Evolutionary conservation across 169 alveolate genomes (phyloP), one percentile per base, ranked within the genome.

Genomic region (Eimeria zaria): DNA sequence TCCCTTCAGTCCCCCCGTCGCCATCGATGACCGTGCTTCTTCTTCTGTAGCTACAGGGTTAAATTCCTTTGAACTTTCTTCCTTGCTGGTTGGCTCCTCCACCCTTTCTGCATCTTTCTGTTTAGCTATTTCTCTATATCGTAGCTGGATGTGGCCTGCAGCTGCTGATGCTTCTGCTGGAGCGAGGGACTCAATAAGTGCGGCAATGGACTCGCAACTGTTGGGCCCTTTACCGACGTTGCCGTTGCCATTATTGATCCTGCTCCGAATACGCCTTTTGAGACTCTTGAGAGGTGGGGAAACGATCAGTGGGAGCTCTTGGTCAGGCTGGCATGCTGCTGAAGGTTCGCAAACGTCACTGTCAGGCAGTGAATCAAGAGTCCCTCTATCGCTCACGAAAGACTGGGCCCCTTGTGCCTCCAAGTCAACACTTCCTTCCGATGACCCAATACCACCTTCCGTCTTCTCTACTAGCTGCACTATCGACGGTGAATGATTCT

Each of bases 321-420:
- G 33, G 5, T 27, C 62, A 33, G 39, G 53, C 39, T 85, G 80
- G 39, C 78, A 30, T 16, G 80, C 76, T 5, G 67, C 80, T 39
- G 78, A 58, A 16, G 80, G n/a, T 69, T 85, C 92, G 62, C 92
- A 85, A 44, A 24, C n/a, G 69, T 85, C 92, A 69, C 92, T 85
- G 16, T 85, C 92, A 20, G 92, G 92, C 39, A 85, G 41, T 7
- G 92, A 85, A 48, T 85, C 92, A 12, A 85, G 58, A 16, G 92
- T 85, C 18, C 92, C 74, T 48, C 46, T 85, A 36, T 60, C 92
- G 58, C 92, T 85, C 20, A 20, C 46, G 80, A 83, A 55, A 33
- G 80, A 85, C 60, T 60, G 76, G 22, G 92, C 58, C 5, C 39
- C 64, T 3, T 55, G 74, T 30, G 81, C 92, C 80, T 85, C 92